phyloP scores from a whole-genome alignment of 2,329 filamentous ascomycete genomes.

The Alternaria sp. region DNA sequence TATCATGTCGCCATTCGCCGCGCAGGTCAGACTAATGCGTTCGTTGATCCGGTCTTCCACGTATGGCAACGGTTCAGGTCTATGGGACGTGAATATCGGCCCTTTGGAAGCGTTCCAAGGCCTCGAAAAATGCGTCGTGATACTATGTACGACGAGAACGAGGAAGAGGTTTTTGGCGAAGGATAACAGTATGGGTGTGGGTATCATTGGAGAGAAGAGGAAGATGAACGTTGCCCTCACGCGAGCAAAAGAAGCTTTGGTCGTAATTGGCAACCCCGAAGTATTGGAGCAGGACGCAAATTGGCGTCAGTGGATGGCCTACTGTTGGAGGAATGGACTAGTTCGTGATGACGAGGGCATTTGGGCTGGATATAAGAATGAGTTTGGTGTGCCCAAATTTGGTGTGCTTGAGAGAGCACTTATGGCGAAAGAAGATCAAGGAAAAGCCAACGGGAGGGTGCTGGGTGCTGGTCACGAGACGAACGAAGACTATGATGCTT shows the following conservation, averaged over 20 bases:
- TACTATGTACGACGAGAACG: constrained; percentile 56
- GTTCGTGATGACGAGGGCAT: constrained; percentile 11
- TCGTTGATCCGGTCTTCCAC: constrained; percentile 40
- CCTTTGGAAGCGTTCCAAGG: constrained; percentile 59
- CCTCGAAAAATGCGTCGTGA: constrained; percentile 55
- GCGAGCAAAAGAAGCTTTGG: constrained; percentile 53
- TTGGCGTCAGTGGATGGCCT: constrained; percentile 52
- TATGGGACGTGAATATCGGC: constrained; percentile 56
- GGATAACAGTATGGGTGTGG: constrained; percentile 44
- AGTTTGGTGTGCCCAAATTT: constrained; percentile 12
- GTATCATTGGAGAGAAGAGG: constrained; percentile 51
- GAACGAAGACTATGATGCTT: constrained; percentile 34
- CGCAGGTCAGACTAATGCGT: constrained; percentile 56
- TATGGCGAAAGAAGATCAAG: constrained; percentile 29
- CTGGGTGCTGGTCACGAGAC: constrained; percentile 23
- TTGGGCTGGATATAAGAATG: constrained; percentile 8
- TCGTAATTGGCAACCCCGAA: constrained; percentile 54
- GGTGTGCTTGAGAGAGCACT: constrained; percentile 42
- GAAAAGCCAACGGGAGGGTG: constrained; percentile 9
- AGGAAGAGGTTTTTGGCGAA: constrained; percentile 42
- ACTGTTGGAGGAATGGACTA: constrained; percentile 52
- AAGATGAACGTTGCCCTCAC: constrained; percentile 59
- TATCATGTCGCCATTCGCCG: constrained; percentile 58
- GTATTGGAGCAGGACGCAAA: constrained; percentile 49
- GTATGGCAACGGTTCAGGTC: constrained; percentile 13